Conservation (phyloP, 2,329 filamentous ascomycete genomes). For the Exophiala bonariae region DNA sequence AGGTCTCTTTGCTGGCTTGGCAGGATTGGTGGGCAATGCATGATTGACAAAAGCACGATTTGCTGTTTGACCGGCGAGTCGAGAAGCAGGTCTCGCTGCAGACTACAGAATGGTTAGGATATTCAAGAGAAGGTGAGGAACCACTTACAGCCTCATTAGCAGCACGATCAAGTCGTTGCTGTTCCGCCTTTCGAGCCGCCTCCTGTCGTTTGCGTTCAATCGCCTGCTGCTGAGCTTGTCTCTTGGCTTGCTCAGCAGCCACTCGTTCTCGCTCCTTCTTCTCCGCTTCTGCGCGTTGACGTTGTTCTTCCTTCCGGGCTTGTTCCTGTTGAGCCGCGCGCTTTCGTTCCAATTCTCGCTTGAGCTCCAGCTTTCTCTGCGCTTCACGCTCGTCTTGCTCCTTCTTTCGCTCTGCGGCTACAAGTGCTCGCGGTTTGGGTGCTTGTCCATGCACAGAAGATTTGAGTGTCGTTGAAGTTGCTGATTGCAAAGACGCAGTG, state of each 20-base stretch:
- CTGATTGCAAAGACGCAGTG: conserved; percentile 44
- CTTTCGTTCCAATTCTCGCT: conserved; percentile 78
- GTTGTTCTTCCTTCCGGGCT: conserved; percentile 60
- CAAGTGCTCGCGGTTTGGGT: conserved; percentile 69
- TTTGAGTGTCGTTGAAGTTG: conserved; percentile 61
- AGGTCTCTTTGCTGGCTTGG: conserved; percentile 72
- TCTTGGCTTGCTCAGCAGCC: conserved; percentile 62
- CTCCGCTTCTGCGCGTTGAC: conserved; percentile 60
- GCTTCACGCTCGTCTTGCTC: conserved; percentile 78
- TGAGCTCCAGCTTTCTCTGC: conserved; percentile 76
- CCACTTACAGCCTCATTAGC: conserved; percentile 38
- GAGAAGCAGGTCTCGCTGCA: conserved; percentile 49
- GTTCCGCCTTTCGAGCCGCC: conserved; percentile 45
- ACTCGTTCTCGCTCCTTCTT: conserved; percentile 46
- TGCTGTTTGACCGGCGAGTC: conserved; percentile 49
- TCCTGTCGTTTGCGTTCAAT: conserved; percentile 53
- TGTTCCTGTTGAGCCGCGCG: conserved; percentile 64
- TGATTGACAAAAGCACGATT: conserved; percentile 60
- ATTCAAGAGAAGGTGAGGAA: neutral
- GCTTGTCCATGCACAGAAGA: conserved; percentile 61
- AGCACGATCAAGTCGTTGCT: conserved; percentile 37
- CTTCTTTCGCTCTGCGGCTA: conserved; percentile 76
- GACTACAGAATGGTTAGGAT: conserved; percentile 21
- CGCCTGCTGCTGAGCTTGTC: conserved; percentile 59
- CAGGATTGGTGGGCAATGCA: conserved; percentile 61